phyloP scores from a whole-genome alignment of 2,329 filamentous ascomycete genomes.

The Teratosphaeria destructans region DNA sequence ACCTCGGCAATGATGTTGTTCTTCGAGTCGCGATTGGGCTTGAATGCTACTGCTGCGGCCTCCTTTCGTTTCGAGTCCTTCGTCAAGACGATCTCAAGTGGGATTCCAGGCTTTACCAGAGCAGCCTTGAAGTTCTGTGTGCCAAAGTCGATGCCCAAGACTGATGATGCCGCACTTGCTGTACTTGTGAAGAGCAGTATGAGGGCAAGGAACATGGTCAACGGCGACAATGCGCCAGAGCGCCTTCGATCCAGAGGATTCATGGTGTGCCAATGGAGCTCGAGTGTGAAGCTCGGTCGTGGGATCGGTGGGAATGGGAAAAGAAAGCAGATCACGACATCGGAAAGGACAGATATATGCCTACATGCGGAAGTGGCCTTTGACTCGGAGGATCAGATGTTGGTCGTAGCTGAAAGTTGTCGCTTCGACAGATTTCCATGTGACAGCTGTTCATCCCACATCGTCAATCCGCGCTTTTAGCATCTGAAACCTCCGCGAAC shows the following conservation, averaged over 20 bases:
- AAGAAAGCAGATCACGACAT: background rate
- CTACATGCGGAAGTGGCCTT: background rate
- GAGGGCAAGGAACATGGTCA: conserved; percentile 21
- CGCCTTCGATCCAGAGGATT: conserved; percentile 17
- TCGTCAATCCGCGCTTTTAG: background rate
- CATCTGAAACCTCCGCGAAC: background rate
- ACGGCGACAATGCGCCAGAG: conserved; percentile 13
- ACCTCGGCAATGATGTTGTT: conserved; percentile 43
- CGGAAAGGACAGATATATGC: background rate
- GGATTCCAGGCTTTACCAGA: conserved; percentile 91
- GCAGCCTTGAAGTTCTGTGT: conserved; percentile 96
- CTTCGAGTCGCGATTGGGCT: conserved; percentile 57
- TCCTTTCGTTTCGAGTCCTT: conserved; percentile 98
- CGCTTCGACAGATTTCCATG: background rate
- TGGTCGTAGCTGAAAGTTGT: background rate
- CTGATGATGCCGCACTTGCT: conserved; percentile 58
- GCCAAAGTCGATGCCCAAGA: conserved; percentile 86
- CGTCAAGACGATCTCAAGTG: conserved; percentile 92
- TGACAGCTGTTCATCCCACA: background rate
- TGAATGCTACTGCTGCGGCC: conserved; percentile 81
- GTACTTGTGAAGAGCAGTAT: conserved; percentile 46
- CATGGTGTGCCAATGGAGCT: conserved; percentile 9
- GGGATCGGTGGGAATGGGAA: background rate
- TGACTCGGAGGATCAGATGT: background rate
- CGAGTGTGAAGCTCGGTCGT: background rate